These are phyloP conservation scores for Sugiyamaella xylanicola DNA, from an alignment of 1,139 yeast genomes.

Conservation along the genomic window DNA sequence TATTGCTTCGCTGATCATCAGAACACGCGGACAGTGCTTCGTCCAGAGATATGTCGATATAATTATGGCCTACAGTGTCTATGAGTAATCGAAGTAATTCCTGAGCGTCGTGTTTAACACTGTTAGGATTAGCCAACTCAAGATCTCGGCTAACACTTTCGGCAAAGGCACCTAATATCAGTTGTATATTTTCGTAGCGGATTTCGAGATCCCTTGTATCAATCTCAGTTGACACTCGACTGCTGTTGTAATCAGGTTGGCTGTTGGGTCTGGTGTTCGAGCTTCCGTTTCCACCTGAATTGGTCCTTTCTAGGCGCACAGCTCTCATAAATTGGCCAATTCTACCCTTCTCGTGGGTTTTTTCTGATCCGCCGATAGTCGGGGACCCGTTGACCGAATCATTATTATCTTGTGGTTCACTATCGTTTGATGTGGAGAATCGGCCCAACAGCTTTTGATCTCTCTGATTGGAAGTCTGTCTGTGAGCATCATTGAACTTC, in stretches of 20 bases:
- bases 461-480: conserved; percentile 26
- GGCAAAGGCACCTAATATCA: conserved; percentile 67
- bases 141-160: conserved; percentile 79
- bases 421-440: conserved; percentile 33
- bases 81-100: conserved; percentile 69
- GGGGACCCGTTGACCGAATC: conserved; percentile 1
- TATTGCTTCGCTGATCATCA: conserved; percentile 44
- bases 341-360: conserved; percentile 35
- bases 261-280: conserved; percentile 9
- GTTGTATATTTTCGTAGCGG: conserved; percentile 53
- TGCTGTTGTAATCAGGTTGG: not conserved
- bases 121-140: conserved; percentile 65
- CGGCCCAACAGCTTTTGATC: conserved; percentile 37
- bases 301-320: conserved; percentile 36
- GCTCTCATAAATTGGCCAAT: conserved; percentile 40
- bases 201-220: conserved; percentile 28
- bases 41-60: conserved; percentile 75
- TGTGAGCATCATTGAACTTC: conserved; percentile 34
- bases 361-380: conserved; percentile 16
- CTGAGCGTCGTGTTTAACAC: conserved; percentile 63
- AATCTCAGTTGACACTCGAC: conserved; percentile 2
- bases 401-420: conserved; percentile 1
- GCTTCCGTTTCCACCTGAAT: conserved; percentile 23
- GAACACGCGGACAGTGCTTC: conserved; percentile 54
- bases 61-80: conserved; percentile 70